Conservation (phyloP, 2,329 filamentous ascomycete species). For the Dichotomopilus funicola region DNA sequence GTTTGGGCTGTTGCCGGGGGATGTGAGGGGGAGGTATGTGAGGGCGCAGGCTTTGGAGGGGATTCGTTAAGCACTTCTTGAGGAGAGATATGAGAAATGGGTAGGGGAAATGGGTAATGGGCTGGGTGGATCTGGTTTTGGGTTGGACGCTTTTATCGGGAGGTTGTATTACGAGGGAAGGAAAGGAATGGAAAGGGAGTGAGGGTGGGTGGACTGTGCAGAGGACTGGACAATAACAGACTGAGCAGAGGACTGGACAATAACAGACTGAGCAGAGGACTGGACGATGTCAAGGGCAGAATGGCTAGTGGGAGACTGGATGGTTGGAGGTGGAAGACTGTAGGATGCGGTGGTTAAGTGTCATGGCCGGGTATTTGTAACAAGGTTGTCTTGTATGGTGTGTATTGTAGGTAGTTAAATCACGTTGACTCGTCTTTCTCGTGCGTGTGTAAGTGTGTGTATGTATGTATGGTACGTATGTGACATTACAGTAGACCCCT, state of each 20-base stretch:
- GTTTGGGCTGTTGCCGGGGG: constrained; percentile 59
- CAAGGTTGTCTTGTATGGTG: too few relatives aligned
- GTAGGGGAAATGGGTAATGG: background rate
- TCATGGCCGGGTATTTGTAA: too few relatives aligned
- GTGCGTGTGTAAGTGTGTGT: too few relatives aligned
- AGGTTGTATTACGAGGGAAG: too few relatives aligned
- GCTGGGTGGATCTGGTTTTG: background rate
- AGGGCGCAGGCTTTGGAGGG: constrained; percentile 19
- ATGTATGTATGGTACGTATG: too few relatives aligned
- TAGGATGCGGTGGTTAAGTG: too few relatives aligned
- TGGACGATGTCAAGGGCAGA: background rate
- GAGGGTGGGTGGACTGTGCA: background rate
- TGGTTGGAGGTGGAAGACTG: too few relatives aligned
- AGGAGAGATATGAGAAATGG: background rate
- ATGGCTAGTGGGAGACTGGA: background rate
- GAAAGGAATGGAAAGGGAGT: background rate
- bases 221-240: background rate
- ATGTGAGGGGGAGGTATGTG: constrained; percentile 64
- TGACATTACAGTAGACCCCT: too few relatives aligned
- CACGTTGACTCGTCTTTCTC: too few relatives aligned
- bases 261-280: background rate
- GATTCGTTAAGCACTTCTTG: constrained; percentile 7
- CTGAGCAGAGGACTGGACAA: background rate
- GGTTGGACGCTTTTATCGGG: too few relatives aligned
- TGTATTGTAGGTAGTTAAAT: too few relatives aligned